Evolutionary conservation across 2,329 filamentous ascomycete species (phyloP), one percentile per base, ranked within the genome.

Genomic region (Aureobasidium sp.): DNA sequence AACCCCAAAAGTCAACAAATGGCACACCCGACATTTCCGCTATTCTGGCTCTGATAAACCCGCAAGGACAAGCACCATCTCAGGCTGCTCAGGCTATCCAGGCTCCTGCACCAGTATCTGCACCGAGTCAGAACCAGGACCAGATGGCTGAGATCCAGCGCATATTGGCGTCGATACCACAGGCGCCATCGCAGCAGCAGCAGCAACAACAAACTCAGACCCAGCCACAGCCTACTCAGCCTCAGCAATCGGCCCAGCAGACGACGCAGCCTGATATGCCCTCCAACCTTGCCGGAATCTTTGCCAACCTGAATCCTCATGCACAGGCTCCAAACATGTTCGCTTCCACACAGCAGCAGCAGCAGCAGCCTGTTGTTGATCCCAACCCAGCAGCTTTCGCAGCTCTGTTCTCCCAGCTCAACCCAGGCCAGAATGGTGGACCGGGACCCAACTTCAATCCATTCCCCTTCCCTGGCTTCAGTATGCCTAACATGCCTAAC

Each of bases 31-130:
- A 60, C 41, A 51, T 61, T 16, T 44, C 54, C 4, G 54, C 56
- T 14, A 54, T 60, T 17, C 49, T 60, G 27, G 57, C 55, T 27
- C 21, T 53, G 27, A 57, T 58, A 21, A 57, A 56, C 22, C 58
- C 56, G 5, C 58, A 56, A 37, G 56, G 56, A 35, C 57, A 56
- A 38, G 62, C 61, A 44, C 56, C 58, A 38, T 59, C 50, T n/a
- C 58, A 58, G 42, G 30, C 53, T 2, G 35, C 44, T 8, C 44
- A 51, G 22, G 38, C 49, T 17, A 30, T 48, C 14, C 24, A 52
- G 37, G 44, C 56, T 39, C 53, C 55, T 16, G 55, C 57, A 42
- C 32, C 56, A 4, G 40, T 52, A n/a, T 48, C 56, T 19, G 41
- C 55, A 29, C n/a, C 41, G 19, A 32, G 19, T n/a, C 48, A 51